These are phyloP conservation scores for Pseudogymnoascus sp. DNA, from an alignment of 2,329 filamentous ascomycete genomes.

Conservation along the genomic window DNA sequence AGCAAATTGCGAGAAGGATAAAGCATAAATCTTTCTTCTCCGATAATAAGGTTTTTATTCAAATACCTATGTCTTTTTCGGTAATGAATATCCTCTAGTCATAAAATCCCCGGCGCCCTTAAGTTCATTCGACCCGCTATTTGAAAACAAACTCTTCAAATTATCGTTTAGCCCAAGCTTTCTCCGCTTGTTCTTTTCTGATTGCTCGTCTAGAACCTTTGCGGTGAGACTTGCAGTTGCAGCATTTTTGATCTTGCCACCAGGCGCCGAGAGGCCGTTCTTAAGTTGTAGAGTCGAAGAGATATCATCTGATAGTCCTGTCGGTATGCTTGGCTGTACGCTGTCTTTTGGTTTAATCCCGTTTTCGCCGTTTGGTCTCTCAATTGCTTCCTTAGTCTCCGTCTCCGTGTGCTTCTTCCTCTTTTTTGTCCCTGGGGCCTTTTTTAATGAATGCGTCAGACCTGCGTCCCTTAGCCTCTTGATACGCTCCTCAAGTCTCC, in stretches of 20 bases:
- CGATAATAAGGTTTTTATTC: neutral
- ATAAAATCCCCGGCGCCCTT: slow-evolving; percentile 42
- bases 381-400: slow-evolving; percentile 23
- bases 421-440: slow-evolving; percentile 62
- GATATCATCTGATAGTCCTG: slow-evolving; percentile 22
- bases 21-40: neutral
- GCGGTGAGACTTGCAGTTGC: slow-evolving; percentile 79
- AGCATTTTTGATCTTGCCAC: slow-evolving; percentile 72
- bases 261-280: slow-evolving; percentile 29
- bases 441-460: slow-evolving; percentile 82
- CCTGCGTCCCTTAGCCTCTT: slow-evolving; percentile 63
- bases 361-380: slow-evolving; percentile 20
- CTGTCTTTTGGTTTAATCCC: slow-evolving; percentile 25
- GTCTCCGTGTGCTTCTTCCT: slow-evolving; percentile 57
- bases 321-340: slow-evolving; percentile 21
- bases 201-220: slow-evolving; percentile 80
- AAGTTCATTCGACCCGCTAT: slow-evolving; percentile 34
- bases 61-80: slow-evolving; percentile 31
- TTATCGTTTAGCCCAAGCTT: slow-evolving; percentile 55
- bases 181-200: slow-evolving; percentile 68
- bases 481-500: slow-evolving; percentile 55
- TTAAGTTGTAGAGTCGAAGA: slow-evolving; percentile 18
- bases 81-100: slow-evolving; percentile 48
- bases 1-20: neutral
- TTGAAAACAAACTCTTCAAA: slow-evolving; percentile 45